Evolutionary conservation across 176 grass and related monocot species (phyloP), one percentile per base, ranked within the genome.

Genomic region (Hsuehochloa calcarea): DNA sequence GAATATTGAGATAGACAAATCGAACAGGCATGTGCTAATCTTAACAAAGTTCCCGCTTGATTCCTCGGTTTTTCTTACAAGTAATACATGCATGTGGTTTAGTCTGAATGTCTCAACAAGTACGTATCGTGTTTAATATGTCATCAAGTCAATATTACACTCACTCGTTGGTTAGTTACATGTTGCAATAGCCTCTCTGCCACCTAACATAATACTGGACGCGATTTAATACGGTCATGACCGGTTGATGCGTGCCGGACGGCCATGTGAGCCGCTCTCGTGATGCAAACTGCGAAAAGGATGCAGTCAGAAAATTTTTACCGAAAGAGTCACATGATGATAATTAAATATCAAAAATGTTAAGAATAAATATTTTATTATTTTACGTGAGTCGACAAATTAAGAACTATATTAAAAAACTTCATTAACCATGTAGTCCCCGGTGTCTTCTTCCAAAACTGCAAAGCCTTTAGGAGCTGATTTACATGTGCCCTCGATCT

Each of bases 181-280:
- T 6, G 47, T 82, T 70, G 71, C 54, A 16, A 1, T 50, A 16
- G 7, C 41, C 56, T 39, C 34, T 27, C 37, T 65, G 62, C 71
- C 70, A 82, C 67, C 83, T 0, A 23, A 22, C 10, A 26, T 52
- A 26, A 14, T 79, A 17, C 63, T 16, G 26, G 68, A 65, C 29
- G 17, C 77, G 25, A 77, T 76, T 85, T 27, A 85, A 82, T 82
- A 79, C 66, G 11, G 25, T 41, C 5, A 50, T 31, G 55, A 41
- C 58, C 26, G n/a, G 44, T 50, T 58, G 73, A 78, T 78, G n/a
- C 8, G 29, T 60, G 55, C n/a, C 14, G 55, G 55, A 19, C 23
- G n/a, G 8, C 37, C n/a, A 61, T 8, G 55, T 9, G 74, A 77
- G 3, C 65, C 17, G 20, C 51, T 54, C 5, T 6, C 5, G 50